Percentiles rank a stretch among this genome's conserved stretches.
Evolutionary conservation across 1,284 basidiomycete species (phyloP).

Genomic region (Tylopilus orsonianus): DNA sequence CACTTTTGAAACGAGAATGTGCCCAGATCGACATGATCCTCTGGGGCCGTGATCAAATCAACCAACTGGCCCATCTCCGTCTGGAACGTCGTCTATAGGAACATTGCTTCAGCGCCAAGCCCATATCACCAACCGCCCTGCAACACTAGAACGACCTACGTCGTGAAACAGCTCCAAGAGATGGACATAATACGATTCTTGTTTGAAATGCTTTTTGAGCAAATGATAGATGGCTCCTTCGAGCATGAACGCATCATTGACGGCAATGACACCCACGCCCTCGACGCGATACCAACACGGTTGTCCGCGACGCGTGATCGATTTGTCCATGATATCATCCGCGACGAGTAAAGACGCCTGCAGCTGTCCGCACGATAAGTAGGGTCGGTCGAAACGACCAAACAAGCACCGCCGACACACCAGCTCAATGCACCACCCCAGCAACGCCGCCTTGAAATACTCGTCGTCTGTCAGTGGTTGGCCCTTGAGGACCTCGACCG

Average conservation of each 20-base stretch:
- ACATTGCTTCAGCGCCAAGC: too few species aligned
- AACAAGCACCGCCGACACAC: slow-evolving; percentile 33
- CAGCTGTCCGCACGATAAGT: background rate
- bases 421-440: slow-evolving; percentile 97
- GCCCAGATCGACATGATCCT: slow-evolving; percentile 83
- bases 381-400: too few species aligned
- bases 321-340: slow-evolving; percentile 97
- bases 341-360: slow-evolving; percentile 98
- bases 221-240: slow-evolving; percentile 92
- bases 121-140: too few species aligned
- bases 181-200: slow-evolving; percentile 83
- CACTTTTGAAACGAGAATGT: slow-evolving; percentile 88
- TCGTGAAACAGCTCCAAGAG: slow-evolving; percentile 92
- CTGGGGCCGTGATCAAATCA: slow-evolving; percentile 93
- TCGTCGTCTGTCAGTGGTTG: slow-evolving; percentile 72
- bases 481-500: slow-evolving; percentile 85
- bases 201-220: slow-evolving; percentile 86
- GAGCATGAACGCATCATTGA: slow-evolving; percentile 98
- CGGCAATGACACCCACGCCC: slow-evolving; percentile 81
- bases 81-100: slow-evolving; percentile 83
- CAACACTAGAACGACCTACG: slow-evolving; percentile 9
- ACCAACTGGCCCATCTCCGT: slow-evolving; percentile 97
- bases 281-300: slow-evolving; percentile 92
- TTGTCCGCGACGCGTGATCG: slow-evolving; percentile 93
- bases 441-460: slow-evolving; percentile 85